Percentiles rank a stretch among this genome's conserved stretches.
Evolutionary conservation across 106 monocot species (phyloP).

Genomic region (Vanilla planifolia): DNA sequence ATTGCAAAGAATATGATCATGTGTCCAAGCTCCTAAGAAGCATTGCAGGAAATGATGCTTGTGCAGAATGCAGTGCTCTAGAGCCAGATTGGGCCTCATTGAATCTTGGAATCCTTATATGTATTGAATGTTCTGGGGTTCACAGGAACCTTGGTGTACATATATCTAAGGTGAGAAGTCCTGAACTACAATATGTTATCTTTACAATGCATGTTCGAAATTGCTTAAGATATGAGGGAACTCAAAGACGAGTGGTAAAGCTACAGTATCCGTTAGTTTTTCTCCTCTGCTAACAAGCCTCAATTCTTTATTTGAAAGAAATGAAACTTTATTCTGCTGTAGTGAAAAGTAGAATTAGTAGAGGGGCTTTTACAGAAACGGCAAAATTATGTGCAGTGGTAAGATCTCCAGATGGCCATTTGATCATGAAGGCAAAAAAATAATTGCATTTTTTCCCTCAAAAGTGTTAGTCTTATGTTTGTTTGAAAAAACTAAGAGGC

Average conservation of each 20-base stretch:
- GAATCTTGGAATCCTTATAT: conserved; percentile 88
- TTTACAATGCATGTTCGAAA: not conserved
- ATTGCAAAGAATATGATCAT: conserved; percentile 21
- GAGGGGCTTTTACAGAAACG: no score
- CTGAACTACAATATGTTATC: not conserved
- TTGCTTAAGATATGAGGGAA: not conserved
- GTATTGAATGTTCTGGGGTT: conserved; percentile 95
- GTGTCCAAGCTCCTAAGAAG: conserved; percentile 42
- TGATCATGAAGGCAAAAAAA: no score
- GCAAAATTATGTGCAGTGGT: no score
- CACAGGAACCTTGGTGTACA: conserved; percentile 99
- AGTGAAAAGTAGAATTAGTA: no score
- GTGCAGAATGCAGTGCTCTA: conserved; percentile 85
- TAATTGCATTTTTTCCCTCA: no score
- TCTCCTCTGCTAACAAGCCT: no score
- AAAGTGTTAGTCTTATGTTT: no score
- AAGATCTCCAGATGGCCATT: no score
- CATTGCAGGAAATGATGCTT: conserved; percentile 87
- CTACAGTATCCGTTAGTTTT: not conserved
- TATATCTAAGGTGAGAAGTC: conserved; percentile 78
- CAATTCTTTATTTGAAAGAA: no score
- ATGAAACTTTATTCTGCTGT: no score
- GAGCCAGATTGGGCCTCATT: conserved; percentile 98
- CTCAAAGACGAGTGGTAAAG: not conserved
- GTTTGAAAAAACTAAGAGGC: no score